Evolutionary conservation across 768 basidiomycete species (phyloP).

Genomic region (Vishniacozyma victoriae): DNA sequence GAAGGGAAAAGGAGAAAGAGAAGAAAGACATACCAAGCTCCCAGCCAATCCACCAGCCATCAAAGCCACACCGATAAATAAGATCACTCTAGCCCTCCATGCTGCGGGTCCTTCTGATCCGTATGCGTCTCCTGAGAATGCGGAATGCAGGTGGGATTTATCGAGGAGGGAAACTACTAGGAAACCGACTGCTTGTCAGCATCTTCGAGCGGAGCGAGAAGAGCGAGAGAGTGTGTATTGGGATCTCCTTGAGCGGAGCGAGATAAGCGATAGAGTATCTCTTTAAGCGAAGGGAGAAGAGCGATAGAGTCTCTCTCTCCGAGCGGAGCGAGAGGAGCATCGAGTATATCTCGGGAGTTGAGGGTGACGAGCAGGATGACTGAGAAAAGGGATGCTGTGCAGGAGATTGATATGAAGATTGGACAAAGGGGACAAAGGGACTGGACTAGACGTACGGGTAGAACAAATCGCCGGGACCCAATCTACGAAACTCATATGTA

Average conservation of each 20-base stretch:
- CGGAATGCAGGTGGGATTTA: constrained; percentile 72
- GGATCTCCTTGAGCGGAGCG: background rate
- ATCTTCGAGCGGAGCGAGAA: background rate
- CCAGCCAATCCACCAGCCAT: constrained; percentile 99
- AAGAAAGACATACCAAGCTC: constrained; percentile 60
- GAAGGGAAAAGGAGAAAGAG: background rate
- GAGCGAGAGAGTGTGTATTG: too few species aligned
- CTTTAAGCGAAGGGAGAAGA: background rate
- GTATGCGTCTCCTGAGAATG: constrained; percentile 52
- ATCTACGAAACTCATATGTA: constrained; percentile 86
- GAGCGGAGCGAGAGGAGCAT: too few species aligned
- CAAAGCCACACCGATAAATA: constrained; percentile 92
- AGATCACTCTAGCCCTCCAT: constrained; percentile 80
- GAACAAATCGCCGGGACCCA: constrained; percentile 97
- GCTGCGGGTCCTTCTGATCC: constrained; percentile 66
- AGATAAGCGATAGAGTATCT: too few species aligned
- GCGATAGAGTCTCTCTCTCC: too few species aligned
- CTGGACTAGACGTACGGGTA: constrained; percentile 55
- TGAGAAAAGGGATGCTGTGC: too few species aligned
- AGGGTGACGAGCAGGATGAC: too few species aligned
- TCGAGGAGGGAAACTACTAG: constrained; percentile 89
- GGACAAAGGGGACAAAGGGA: too few species aligned
- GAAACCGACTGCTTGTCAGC: constrained; percentile 60
- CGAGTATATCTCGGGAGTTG: too few species aligned
- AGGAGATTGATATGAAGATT: too few species aligned